Evolutionary conservation across 2,329 filamentous ascomycete species (phyloP).

Genomic region (Xylaria sp.): DNA sequence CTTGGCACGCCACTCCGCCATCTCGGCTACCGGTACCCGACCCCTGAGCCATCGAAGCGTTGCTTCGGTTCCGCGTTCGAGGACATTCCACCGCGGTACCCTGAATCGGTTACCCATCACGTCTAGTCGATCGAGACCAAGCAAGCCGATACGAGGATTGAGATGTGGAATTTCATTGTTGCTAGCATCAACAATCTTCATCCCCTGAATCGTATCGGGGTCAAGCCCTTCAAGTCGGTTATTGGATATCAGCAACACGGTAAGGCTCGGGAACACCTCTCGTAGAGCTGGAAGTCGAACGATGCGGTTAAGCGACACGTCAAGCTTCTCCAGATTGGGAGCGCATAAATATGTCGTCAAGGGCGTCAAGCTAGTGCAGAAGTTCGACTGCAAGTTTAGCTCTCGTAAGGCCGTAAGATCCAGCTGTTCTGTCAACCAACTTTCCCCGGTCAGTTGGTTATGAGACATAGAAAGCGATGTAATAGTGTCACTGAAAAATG

Average conservation of each 20-base stretch:
- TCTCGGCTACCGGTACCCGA: slow-evolving; percentile 72
- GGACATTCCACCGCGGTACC: slow-evolving; percentile 83
- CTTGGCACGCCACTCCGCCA: slow-evolving; percentile 64
- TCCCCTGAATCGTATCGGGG: slow-evolving; percentile 76
- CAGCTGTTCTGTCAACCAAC: slow-evolving; percentile 73
- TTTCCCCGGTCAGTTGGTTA: slow-evolving; percentile 74
- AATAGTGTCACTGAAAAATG: slow-evolving; percentile 75
- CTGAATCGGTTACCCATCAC: slow-evolving; percentile 88
- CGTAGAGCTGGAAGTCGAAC: slow-evolving; percentile 74
- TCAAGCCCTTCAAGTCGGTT: slow-evolving; percentile 81
- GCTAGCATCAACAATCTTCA: slow-evolving; percentile 79
- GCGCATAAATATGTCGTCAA: slow-evolving; percentile 75
- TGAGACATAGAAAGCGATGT: slow-evolving; percentile 78
- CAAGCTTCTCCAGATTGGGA: slow-evolving; percentile 77
- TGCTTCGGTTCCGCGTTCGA: slow-evolving; percentile 88
- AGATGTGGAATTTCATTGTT: slow-evolving; percentile 88
- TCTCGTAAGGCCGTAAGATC: slow-evolving; percentile 79
- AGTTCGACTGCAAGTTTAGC: slow-evolving; percentile 79
- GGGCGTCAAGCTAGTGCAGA: slow-evolving; percentile 74
- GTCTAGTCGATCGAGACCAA: slow-evolving; percentile 75
- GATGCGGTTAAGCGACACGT: slow-evolving; percentile 86
- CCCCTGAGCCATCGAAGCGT: slow-evolving; percentile 83
- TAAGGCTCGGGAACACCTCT: slow-evolving; percentile 74
- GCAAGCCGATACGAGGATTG: slow-evolving; percentile 81
- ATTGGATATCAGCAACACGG: slow-evolving; percentile 77